Evolutionary conservation across 1,284 basidiomycete species (phyloP).

Genomic region (Ustilago vetiveriae): DNA sequence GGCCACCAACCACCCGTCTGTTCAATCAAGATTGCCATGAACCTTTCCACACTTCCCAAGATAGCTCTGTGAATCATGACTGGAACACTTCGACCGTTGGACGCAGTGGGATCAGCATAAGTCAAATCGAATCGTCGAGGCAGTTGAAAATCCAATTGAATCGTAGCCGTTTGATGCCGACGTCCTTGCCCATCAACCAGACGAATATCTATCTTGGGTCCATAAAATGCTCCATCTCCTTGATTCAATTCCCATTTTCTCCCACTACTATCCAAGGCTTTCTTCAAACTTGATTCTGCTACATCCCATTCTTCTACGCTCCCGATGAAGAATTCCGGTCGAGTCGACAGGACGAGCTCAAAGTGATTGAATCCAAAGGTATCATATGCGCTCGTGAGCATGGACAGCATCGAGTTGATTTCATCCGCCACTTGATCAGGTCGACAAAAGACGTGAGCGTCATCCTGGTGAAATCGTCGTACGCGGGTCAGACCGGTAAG

Average conservation of each 20-base stretch:
- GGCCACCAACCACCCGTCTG: constrained; percentile 63
- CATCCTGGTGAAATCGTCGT: constrained; percentile 63
- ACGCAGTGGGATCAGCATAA: constrained; percentile 42
- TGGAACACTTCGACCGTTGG: constrained; percentile 22
- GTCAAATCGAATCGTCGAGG: constrained; percentile 59
- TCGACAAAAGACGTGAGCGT: constrained; percentile 65
- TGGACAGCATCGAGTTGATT: constrained; percentile 62
- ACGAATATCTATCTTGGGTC: constrained; percentile 66
- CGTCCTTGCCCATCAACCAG: constrained; percentile 61
- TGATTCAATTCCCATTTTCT: constrained; percentile 56
- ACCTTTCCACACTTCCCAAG: constrained; percentile 64
- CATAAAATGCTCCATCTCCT: constrained; percentile 66
- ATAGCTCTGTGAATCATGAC: constrained; percentile 67
- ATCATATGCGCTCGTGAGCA: constrained; percentile 62
- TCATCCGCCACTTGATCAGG: constrained; percentile 55
- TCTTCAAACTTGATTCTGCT: constrained; percentile 53
- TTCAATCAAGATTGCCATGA: constrained; percentile 65
- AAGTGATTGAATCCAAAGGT: constrained; percentile 62
- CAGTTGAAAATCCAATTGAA: constrained; percentile 66
- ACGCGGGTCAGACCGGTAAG: constrained; percentile 62
- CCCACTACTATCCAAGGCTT: constrained; percentile 52
- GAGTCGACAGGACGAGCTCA: constrained; percentile 64
- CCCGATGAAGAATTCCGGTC: constrained; percentile 58
- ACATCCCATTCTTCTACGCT: constrained; percentile 54
- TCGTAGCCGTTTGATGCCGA: constrained; percentile 65